Evolutionary conservation across 2,329 filamentous ascomycete species (phyloP).

Genomic region (Neodidymelliopsis sp.): DNA sequence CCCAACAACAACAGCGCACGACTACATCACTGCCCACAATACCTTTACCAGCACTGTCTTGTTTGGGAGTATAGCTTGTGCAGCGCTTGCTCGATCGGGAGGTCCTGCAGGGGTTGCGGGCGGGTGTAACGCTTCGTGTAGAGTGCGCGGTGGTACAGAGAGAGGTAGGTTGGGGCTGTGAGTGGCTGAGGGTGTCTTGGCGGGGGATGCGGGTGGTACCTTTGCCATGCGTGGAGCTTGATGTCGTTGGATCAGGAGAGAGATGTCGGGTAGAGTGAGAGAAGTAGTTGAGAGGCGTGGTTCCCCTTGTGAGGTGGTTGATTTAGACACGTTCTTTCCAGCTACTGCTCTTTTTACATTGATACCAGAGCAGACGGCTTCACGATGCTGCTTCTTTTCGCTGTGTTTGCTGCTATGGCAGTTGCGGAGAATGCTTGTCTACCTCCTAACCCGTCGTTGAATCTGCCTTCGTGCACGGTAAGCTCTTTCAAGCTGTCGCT

Average conservation of each 20-base stretch:
- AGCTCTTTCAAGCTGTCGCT: background rate
- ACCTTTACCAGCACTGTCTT: too few species aligned
- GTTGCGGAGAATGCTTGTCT: background rate
- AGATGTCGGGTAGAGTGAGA: too few species aligned
- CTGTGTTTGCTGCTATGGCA: background rate
- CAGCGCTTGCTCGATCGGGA: background rate
- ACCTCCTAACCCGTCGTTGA: background rate
- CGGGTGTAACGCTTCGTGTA: slow-evolving; percentile 1
- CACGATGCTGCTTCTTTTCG: background rate
- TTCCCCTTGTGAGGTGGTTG: too few species aligned
- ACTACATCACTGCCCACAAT: too few species aligned
- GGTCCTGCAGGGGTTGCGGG: background rate
- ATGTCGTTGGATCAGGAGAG: too few species aligned
- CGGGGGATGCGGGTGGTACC: background rate
- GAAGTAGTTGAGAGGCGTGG: too few species aligned
- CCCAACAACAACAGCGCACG: too few species aligned
- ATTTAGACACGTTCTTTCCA: too few species aligned
- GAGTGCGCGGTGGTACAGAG: background rate
- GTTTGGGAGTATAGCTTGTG: too few species aligned
- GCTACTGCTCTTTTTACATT: too few species aligned
- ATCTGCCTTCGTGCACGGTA: slow-evolving; percentile 7
- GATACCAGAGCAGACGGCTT: background rate
- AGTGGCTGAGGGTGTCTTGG: too few species aligned
- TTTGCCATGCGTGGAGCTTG: too few species aligned
- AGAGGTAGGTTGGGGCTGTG: background rate